These are phyloP conservation scores for Podospora pseudocomata DNA, from an alignment of 495 filamentous ascomycete genomes.

Conservation along the genomic window DNA sequence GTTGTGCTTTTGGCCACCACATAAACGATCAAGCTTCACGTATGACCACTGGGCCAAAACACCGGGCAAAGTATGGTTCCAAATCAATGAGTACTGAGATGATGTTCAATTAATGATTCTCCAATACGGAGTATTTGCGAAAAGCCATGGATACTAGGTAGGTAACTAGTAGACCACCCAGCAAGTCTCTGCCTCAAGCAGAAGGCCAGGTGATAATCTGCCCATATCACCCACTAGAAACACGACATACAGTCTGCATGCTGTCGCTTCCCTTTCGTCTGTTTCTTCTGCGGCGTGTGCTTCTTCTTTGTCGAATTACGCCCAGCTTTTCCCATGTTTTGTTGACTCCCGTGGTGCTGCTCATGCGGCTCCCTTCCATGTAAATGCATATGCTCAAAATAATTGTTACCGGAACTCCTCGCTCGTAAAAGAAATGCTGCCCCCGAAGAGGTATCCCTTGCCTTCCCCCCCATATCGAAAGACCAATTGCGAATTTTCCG, in stretches of 20 bases:
- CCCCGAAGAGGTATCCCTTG: background rate
- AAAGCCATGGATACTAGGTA: background rate
- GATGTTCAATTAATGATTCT: too few relatives aligned
- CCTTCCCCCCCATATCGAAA: background rate
- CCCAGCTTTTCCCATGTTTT: background rate
- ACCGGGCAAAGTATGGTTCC: too few relatives aligned
- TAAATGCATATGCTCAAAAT: conserved; percentile 10
- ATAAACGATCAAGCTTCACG: too few relatives aligned
- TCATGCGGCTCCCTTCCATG: background rate
- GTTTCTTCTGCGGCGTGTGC: background rate
- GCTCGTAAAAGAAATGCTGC: conserved; percentile 13
- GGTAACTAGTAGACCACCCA: background rate
- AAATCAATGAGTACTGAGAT: background rate
- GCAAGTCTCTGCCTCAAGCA: background rate
- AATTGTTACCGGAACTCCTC: conserved; percentile 15
- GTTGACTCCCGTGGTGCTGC: background rate
- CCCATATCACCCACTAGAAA: background rate
- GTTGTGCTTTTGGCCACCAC: too few relatives aligned
- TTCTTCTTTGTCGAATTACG: background rate
- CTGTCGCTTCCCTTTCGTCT: background rate
- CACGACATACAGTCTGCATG: background rate
- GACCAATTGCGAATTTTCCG: background rate
- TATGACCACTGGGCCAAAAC: too few relatives aligned
- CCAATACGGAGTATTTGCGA: too few relatives aligned
- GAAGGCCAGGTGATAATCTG: background rate